Evolutionary conservation across 441 rosid genomes (phyloP).

Genomic region (Euphorbia schlechtendalii): DNA sequence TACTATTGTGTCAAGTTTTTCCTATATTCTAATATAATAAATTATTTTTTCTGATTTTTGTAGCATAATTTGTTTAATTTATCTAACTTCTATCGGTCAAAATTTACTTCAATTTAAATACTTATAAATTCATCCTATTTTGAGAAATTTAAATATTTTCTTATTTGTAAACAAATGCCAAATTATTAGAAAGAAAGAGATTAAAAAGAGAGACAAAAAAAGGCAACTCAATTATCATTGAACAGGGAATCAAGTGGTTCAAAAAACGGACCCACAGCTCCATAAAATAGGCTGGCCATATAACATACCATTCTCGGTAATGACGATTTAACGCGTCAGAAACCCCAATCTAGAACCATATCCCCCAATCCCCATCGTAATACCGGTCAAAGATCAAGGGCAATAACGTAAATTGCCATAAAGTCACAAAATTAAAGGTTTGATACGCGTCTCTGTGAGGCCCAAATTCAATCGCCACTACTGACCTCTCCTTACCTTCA

Average conservation of each 20-base stretch:
- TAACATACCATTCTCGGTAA: slow-evolving; percentile 17
- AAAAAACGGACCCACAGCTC: slow-evolving; percentile 3
- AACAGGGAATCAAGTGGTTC: background rate
- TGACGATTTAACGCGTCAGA: slow-evolving; percentile 39
- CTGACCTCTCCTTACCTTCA: slow-evolving; percentile 55
- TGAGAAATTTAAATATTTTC: too few relatives aligned
- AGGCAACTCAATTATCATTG: background rate
- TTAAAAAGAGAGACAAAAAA: too few relatives aligned
- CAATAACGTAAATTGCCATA: slow-evolving; percentile 21
- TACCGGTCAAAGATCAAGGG: slow-evolving; percentile 30
- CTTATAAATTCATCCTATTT: too few relatives aligned
- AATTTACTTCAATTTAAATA: too few relatives aligned
- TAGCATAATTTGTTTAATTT: too few relatives aligned
- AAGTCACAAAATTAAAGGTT: slow-evolving; percentile 32
- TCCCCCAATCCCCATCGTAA: slow-evolving; percentile 20
- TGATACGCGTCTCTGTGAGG: slow-evolving; percentile 82
- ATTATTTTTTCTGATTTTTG: too few relatives aligned
- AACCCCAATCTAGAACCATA: slow-evolving; percentile 18
- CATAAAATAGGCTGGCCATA: slow-evolving; percentile 16
- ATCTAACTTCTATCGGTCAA: too few relatives aligned
- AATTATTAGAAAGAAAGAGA: too few relatives aligned
- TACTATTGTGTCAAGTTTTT: too few relatives aligned
- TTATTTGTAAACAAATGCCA: too few relatives aligned
- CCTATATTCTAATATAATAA: too few relatives aligned
- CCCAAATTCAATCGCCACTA: slow-evolving; percentile 66